A percentile compares a stretch with the other conserved stretches of the same genome.
Conservation (phyloP, 352 stramenopile species). For the Globisporangium iwayamae region DNA sequence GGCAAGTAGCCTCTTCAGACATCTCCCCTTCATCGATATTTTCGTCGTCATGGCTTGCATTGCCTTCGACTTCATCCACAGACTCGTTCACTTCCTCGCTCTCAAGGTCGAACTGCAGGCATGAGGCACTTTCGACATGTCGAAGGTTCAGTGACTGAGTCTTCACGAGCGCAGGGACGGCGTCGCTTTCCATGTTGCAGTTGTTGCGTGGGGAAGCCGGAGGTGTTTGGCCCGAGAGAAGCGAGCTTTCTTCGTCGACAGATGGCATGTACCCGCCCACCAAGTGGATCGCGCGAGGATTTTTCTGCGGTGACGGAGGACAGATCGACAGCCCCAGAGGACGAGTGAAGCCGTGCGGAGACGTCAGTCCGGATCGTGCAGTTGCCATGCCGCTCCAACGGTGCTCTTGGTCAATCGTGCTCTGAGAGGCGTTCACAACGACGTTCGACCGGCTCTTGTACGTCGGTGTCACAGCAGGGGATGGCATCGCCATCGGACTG, state of each 20-base stretch:
- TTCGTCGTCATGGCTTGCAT: neutral
- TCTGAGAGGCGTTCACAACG: conserved; percentile 34
- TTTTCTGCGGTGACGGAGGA: conserved; percentile 50
- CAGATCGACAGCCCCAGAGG: conserved; percentile 25
- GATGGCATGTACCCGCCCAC: conserved; percentile 64
- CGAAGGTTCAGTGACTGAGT: conserved; percentile 9
- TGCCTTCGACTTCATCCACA: neutral
- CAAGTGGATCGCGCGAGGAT: conserved; percentile 17
- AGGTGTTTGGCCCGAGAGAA: conserved; percentile 47
- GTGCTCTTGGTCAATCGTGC: conserved; percentile 36
- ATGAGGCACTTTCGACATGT: neutral
- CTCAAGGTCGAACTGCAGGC: conserved; percentile 17
- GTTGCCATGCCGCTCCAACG: conserved; percentile 13
- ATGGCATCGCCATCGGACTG: conserved; percentile 17
- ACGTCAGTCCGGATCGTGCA: conserved; percentile 16
- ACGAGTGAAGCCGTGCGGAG: conserved; percentile 23
- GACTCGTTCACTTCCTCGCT: neutral
- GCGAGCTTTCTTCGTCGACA: conserved; percentile 66
- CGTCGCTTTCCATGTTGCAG: neutral
- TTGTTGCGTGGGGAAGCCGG: conserved; percentile 32
- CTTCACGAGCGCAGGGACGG: neutral
- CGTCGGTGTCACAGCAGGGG: conserved; percentile 14
- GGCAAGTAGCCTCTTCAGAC: neutral
- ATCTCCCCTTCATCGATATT: neutral
- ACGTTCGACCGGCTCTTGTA: conserved; percentile 35